Conservation (phyloP, 345 rosid species). For the Eucalyptus albens region DNA sequence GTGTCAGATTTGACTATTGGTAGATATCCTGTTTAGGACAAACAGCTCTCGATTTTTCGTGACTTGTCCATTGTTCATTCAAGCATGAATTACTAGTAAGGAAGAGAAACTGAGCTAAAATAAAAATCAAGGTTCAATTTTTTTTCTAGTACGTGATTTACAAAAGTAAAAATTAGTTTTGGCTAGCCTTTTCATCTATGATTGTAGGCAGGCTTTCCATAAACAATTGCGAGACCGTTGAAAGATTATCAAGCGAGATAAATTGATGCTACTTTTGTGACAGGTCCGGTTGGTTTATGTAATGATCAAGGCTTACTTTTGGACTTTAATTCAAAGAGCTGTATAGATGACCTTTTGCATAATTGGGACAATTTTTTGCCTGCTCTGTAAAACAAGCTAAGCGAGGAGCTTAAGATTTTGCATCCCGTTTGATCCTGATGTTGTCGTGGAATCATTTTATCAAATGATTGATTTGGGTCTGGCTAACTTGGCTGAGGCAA, state of each 20-base stretch:
- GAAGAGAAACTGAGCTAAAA: too few species aligned
- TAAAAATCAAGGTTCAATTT: too few species aligned
- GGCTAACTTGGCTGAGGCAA: background rate
- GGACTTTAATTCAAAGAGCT: background rate
- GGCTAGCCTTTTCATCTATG: too few species aligned
- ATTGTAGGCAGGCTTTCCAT: background rate
- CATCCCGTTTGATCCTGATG: background rate
- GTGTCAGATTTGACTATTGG: too few species aligned
- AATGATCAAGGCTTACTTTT: background rate
- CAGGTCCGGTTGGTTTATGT: background rate
- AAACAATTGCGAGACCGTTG: background rate
- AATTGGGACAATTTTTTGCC: background rate
- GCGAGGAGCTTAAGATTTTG: background rate
- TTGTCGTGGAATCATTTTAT: background rate
- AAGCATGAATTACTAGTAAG: too few species aligned
- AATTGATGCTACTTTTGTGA: background rate
- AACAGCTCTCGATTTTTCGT: too few species aligned
- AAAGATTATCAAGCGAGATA: background rate
- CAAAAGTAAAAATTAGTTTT: too few species aligned
- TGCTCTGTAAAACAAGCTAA: background rate
- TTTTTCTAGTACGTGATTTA: too few species aligned
- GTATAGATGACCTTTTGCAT: background rate
- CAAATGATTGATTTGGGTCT: background rate
- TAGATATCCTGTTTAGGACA: too few species aligned
- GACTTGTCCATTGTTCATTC: too few species aligned